phyloP scores from a whole-genome alignment of 352 stramenopile species.

The Lagenidium sp. region DNA sequence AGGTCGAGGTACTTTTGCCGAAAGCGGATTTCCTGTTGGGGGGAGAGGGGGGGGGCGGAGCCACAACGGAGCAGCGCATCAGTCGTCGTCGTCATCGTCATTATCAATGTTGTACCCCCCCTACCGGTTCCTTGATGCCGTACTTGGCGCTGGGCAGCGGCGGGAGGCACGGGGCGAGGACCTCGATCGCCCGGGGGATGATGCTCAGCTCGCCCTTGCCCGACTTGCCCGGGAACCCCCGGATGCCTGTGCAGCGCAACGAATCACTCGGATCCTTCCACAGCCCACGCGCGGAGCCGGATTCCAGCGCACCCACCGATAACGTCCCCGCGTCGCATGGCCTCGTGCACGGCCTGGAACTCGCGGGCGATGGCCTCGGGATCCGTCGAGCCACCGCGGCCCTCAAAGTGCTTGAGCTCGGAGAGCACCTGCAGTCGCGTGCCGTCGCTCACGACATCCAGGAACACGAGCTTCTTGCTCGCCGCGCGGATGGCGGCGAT shows the following conservation, averaged over 20 bases:
- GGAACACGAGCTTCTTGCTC: constrained; percentile 80
- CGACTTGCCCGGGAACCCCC: constrained; percentile 72
- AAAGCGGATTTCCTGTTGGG: constrained; percentile 95
- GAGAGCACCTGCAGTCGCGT: constrained; percentile 65
- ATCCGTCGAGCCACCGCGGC: constrained; percentile 14
- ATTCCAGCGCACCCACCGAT: constrained; percentile 23
- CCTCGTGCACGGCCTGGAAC: constrained; percentile 57
- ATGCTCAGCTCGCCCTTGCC: constrained; percentile 81
- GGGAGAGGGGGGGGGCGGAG: too few relatives aligned
- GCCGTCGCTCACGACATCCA: constrained; percentile 64
- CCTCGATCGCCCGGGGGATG: constrained; percentile 73
- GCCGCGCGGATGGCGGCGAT: constrained; percentile 68
- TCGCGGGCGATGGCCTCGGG: constrained; percentile 27
- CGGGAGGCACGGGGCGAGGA: constrained; percentile 94
- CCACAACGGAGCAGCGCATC: constrained; percentile 31
- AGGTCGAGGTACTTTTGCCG: constrained; percentile 98
- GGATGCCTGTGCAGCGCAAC: constrained; percentile 20
- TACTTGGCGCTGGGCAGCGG: constrained; percentile 90
- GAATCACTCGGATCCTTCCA: background rate
- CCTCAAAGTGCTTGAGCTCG: constrained; percentile 64
- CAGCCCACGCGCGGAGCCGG: background rate
- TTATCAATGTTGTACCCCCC: background rate
- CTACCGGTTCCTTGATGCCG: constrained; percentile 86
- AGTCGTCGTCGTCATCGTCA: constrained; percentile 1
- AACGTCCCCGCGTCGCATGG: constrained; percentile 71